Percentiles rank a stretch among this genome's conserved stretches.
These are phyloP conservation scores for Rhamnella rubrinervis DNA, from an alignment of 331 rosid species.

Conservation along the genomic window DNA sequence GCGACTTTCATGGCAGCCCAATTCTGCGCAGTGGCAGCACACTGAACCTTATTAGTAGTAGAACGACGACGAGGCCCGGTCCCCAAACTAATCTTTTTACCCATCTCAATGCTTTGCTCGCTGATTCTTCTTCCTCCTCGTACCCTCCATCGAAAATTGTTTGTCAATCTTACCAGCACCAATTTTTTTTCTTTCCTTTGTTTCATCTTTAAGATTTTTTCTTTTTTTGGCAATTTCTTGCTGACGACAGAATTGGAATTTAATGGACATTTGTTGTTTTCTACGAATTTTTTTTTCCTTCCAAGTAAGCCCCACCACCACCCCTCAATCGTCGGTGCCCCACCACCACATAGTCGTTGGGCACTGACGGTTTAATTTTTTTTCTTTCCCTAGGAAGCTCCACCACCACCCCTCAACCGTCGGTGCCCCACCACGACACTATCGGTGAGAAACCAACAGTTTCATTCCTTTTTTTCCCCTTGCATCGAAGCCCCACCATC, in stretches of 20 bases:
- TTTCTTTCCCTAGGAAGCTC: too few species aligned
- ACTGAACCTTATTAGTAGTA: not conserved
- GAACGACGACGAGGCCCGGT: conserved; percentile 1
- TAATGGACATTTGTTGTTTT: conserved; percentile 31
- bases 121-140: conserved; percentile 31
- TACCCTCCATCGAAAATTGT: conserved; percentile 27
- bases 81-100: conserved; percentile 12
- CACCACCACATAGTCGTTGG: too few species aligned
- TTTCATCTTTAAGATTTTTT: not conserved
- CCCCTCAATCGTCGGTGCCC: too few species aligned
- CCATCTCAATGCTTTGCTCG: conserved; percentile 34
- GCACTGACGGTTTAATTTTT: too few species aligned
- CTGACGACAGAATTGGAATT: conserved; percentile 25
- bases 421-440: too few species aligned
- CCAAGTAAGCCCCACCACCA: too few species aligned
- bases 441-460: too few species aligned
- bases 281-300: too few species aligned
- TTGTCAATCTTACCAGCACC: conserved; percentile 4
- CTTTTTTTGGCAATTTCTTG: not conserved
- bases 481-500: too few species aligned
- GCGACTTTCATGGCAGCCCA: conserved; percentile 24
- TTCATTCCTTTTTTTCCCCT: too few species aligned
- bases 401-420: too few species aligned
- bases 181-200: not conserved
- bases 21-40: conserved; percentile 5